Conservation (phyloP, 768 basidiomycete genomes). For the Podaxis rugospora region DNA sequence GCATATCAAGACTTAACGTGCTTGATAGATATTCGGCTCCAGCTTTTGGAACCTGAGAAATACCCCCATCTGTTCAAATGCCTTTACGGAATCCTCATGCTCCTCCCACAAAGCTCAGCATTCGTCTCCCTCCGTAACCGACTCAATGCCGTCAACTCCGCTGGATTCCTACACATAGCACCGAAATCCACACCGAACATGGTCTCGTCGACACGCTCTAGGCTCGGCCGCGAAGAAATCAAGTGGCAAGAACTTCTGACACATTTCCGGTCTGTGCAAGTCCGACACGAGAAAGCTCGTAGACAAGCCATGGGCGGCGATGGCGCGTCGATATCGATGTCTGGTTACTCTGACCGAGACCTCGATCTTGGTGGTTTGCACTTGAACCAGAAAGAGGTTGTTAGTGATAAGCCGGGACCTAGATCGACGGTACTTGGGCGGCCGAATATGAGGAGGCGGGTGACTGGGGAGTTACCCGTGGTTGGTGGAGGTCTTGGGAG, state of each 20-base stretch:
- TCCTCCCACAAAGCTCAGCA: constrained; percentile 94
- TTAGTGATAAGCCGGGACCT: constrained; percentile 17
- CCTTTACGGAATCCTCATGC: constrained; percentile 94
- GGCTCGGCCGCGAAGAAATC: constrained; percentile 82
- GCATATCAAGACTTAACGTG: background rate
- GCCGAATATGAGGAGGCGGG: constrained; percentile 55
- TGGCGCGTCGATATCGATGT: constrained; percentile 45
- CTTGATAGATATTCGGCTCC: constrained; percentile 71
- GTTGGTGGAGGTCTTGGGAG: constrained; percentile 28
- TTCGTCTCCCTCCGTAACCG: constrained; percentile 94
- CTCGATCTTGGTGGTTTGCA: constrained; percentile 9
- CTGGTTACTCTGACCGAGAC: constrained; percentile 43
- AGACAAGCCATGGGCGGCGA: constrained; percentile 73
- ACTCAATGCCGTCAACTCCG: constrained; percentile 90
- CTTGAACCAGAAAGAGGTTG: constrained; percentile 25
- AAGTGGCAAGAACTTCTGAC: constrained; percentile 94
- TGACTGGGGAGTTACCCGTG: constrained; percentile 46
- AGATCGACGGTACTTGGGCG: constrained; percentile 25
- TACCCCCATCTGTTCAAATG: constrained; percentile 97
- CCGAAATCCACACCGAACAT: constrained; percentile 56
- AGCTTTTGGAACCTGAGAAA: constrained; percentile 94
- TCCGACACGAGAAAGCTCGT: constrained; percentile 88
- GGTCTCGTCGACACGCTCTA: constrained; percentile 57
- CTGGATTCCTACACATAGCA: constrained; percentile 88
- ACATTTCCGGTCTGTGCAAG: constrained; percentile 89